These are phyloP conservation scores for Trichosporon faecale DNA, from an alignment of 1,284 basidiomycete genomes.

Conservation along the genomic window DNA sequence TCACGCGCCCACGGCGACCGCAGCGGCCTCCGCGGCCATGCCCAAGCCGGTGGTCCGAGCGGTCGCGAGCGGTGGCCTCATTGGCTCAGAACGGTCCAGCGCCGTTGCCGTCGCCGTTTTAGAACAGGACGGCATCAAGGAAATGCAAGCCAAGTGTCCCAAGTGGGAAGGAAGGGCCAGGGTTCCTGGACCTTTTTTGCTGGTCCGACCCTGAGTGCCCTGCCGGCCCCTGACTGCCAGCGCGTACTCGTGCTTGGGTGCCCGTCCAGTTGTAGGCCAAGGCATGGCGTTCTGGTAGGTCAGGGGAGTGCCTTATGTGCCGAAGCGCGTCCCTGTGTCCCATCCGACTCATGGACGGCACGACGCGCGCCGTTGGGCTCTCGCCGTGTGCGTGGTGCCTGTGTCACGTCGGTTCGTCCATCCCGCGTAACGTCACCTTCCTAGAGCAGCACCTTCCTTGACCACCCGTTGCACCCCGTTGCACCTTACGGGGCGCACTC, in stretches of 20 bases:
- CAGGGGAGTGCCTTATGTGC: slow-evolving; percentile 7
- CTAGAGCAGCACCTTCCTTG: background rate
- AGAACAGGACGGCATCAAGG: background rate
- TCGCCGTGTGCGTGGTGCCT: background rate
- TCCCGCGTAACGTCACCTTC: slow-evolving; percentile 13
- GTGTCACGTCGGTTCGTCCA: slow-evolving; percentile 5
- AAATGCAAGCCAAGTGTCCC: background rate
- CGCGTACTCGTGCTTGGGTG: background rate
- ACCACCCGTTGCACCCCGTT: slow-evolving; percentile 5
- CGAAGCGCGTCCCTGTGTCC: slow-evolving; percentile 4
- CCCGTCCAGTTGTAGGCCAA: background rate
- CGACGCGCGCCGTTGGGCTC: background rate
- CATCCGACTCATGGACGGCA: background rate
- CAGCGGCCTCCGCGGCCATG: background rate
- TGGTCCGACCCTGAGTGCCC: background rate
- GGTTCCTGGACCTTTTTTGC: background rate
- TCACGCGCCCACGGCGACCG: background rate
- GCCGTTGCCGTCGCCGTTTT: background rate
- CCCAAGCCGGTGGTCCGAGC: background rate
- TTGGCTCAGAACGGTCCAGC: background rate
- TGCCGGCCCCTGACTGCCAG: background rate
- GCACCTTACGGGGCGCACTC: background rate
- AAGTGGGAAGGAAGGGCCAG: background rate
- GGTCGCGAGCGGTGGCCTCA: background rate
- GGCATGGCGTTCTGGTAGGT: background rate